phyloP scores from a whole-genome alignment of 2,329 filamentous ascomycete genomes.

The Dothideomycetes sp. region DNA sequence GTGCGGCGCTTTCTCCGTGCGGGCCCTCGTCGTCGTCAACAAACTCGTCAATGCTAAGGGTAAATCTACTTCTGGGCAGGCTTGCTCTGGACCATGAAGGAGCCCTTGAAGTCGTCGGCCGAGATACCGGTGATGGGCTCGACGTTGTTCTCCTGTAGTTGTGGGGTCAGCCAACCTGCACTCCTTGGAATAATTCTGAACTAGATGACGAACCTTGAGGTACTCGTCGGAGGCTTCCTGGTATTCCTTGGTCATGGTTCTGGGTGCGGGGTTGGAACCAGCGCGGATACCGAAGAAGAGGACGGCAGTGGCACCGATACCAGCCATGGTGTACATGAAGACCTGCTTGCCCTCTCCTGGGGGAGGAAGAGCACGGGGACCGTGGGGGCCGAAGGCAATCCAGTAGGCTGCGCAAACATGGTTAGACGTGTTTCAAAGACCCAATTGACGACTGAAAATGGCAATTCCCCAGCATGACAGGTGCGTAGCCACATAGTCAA shows the following conservation, averaged over 20 bases:
- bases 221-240: slow-evolving; percentile 93
- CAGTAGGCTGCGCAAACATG: slow-evolving; percentile 66
- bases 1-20: background rate
- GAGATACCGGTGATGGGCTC: slow-evolving; percentile 81
- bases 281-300: slow-evolving; percentile 65
- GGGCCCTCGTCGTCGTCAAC: background rate
- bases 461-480: slow-evolving; percentile 1
- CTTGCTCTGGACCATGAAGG: slow-evolving; percentile 57
- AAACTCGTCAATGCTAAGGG: slow-evolving; percentile 5
- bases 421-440: slow-evolving; percentile 3
- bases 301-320: slow-evolving; percentile 56
- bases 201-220: slow-evolving; percentile 59
- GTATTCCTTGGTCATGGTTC: slow-evolving; percentile 94
- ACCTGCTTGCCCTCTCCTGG: slow-evolving; percentile 79
- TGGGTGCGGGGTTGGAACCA: slow-evolving; percentile 63
- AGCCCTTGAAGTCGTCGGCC: slow-evolving; percentile 67
- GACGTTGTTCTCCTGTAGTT: slow-evolving; percentile 62
- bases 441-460: slow-evolving; percentile 2
- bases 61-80: slow-evolving; percentile 13
- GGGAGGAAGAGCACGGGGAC: slow-evolving; percentile 72
- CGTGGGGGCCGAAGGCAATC: slow-evolving; percentile 96
- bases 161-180: background rate
- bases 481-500: background rate
- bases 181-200: background rate
- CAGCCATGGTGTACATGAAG: slow-evolving; percentile 60